Base-by-base conservation (phyloP, 164 flowering plant genomes). In the Cinnamomum micranthum region DNA sequence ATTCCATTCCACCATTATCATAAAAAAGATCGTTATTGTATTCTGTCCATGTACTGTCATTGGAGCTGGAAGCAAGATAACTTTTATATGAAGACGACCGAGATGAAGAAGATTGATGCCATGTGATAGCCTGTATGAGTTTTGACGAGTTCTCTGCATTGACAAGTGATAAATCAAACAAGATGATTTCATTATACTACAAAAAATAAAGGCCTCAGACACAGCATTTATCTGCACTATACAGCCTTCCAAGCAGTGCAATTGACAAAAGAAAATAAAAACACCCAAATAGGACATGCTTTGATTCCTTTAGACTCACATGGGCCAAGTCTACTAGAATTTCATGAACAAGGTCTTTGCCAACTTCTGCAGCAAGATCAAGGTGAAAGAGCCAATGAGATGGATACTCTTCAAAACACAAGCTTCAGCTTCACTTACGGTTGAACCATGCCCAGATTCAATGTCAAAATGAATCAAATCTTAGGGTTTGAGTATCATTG, bases 131-230 rank as follows among this genome's bases (percentile, higher is more conserved):
- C 73, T 87, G 91, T 75, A 90, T 86, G 69, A 91, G 81, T 78
- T 94, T 94, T 2, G 95, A 82, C 11, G 98, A 93, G 81, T 87
- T 91, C 75, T 88, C 98, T 95, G 93, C 87, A 87, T 70, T 58
- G 5, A 58, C 71, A 50, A 27, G 31, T 33, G 27, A 67, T 25
- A 52, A 10, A 66, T 20, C 12, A 74, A 27, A 74, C 15, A 22
- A 50, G 15, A 14, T 17, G 70, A 31, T 28, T 33, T 33, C 47
- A 41, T 67, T n/a, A 22, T 22, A 64, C 35, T 67, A 67, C 20
- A 17, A 67, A 41, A 9, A 65, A 7, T 1, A 27, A 65, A 20
- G 7, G 24, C 64, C 64, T 60, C 64, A 19, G 3, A 60, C n/a
- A 19, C 23, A 19, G 64, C 64, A 64, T 64, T 22, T 64, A 64